Conservation (phyloP, 495 filamentous ascomycete genomes). For the Neurospora sp. region DNA sequence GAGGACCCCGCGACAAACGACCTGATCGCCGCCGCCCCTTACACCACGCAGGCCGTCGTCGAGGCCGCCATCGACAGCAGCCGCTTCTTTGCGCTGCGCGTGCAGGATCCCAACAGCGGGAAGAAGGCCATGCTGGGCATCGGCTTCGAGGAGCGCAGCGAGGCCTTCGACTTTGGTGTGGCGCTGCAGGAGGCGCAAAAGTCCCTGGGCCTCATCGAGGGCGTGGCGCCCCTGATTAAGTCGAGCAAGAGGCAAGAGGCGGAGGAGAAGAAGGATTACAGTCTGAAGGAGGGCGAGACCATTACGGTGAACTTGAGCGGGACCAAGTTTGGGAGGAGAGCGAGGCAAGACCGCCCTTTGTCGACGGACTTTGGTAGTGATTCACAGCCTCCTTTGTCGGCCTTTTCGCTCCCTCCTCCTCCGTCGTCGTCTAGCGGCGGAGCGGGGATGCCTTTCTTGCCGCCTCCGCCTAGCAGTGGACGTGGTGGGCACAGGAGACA, state of each 20-base stretch:
- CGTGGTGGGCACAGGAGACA: slow-evolving; percentile 42
- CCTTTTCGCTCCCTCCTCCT: slow-evolving; percentile 45
- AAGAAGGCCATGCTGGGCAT: slow-evolving; percentile 69
- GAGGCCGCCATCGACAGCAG: slow-evolving; percentile 63
- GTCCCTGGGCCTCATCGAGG: slow-evolving; percentile 36
- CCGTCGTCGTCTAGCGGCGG: slow-evolving; percentile 11
- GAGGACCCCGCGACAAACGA: slow-evolving; percentile 60
- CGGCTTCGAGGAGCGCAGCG: slow-evolving; percentile 74
- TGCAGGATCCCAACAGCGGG: slow-evolving; percentile 55
- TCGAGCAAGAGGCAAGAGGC: slow-evolving; percentile 18
- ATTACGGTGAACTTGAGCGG: slow-evolving; percentile 67
- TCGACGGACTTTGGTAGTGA: slow-evolving; percentile 9
- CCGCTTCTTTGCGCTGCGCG: slow-evolving; percentile 73
- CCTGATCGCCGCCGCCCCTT: slow-evolving; percentile 73
- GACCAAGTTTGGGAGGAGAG: slow-evolving; percentile 34
- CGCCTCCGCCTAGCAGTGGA: slow-evolving; percentile 52
- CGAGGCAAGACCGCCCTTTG: slow-evolving; percentile 6
- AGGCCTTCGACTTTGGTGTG: slow-evolving; percentile 76
- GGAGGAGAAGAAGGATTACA: slow-evolving; percentile 58
- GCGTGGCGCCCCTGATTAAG: slow-evolving; percentile 14
- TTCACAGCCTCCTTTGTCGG: slow-evolving; percentile 19
- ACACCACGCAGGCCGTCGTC: slow-evolving; percentile 46
- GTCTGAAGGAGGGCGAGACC: slow-evolving; percentile 74
- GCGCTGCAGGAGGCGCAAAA: slow-evolving; percentile 62
- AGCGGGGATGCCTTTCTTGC: slow-evolving; percentile 19